Evolutionary conservation across 306 rosid genomes (phyloP).

Genomic region (Purshia tridentata): DNA sequence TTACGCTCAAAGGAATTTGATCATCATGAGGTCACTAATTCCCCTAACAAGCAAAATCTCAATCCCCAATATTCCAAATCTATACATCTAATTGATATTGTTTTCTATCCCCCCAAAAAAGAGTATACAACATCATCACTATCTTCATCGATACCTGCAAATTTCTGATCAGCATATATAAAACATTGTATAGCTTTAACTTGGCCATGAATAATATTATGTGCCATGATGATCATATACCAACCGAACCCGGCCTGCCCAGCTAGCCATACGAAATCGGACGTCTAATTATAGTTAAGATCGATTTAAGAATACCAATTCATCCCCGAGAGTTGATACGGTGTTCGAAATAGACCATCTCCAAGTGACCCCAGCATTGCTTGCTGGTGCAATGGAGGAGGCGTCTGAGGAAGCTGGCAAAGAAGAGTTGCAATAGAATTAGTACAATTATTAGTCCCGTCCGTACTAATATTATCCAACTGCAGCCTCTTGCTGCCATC

Average conservation of each 20-base stretch:
- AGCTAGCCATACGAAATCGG: conserved; percentile 12
- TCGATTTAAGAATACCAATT: conserved; percentile 75
- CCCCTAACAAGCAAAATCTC: conserved; percentile 47
- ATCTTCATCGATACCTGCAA: neutral
- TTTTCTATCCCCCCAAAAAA: neutral
- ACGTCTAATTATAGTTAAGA: neutral
- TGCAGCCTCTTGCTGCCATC: conserved; percentile 48
- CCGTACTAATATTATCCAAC: conserved; percentile 36
- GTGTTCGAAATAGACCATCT: conserved; percentile 41
- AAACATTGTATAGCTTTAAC: neutral
- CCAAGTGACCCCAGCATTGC: conserved; percentile 51
- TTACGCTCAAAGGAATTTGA: conserved; percentile 24
- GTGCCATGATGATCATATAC: neutral
- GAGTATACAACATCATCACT: neutral
- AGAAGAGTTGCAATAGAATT: conserved; percentile 57
- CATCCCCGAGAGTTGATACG: conserved; percentile 55
- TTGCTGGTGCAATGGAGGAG: conserved; percentile 61
- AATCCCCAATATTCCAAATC: conserved; percentile 34
- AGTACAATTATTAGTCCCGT: conserved; percentile 33
- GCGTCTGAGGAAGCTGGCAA: conserved; percentile 67
- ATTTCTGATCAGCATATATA: neutral
- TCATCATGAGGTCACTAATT: conserved; percentile 32
- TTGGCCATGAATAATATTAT: neutral
- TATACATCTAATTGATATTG: conserved; percentile 20
- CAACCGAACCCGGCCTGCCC: neutral